Evolutionary conservation across 139 green algal species (phyloP).

Genomic region (Spirogloea muscicola): DNA sequence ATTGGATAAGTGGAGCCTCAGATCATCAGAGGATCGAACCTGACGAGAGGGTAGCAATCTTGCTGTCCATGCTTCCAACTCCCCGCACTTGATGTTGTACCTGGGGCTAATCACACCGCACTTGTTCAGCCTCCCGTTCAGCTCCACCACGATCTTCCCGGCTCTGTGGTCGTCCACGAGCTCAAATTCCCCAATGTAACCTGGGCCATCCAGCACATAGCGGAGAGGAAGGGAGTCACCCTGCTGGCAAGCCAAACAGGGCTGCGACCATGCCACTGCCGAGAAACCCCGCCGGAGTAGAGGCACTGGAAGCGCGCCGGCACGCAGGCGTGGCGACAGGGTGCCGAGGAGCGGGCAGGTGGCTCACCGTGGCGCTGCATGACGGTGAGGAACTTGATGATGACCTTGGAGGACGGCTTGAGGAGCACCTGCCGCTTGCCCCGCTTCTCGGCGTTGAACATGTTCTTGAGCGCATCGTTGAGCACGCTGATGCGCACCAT

Average conservation of each 20-base stretch:
- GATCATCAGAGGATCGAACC: conserved; percentile 49
- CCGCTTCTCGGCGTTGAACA: conserved; percentile 98
- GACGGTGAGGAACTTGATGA: conserved; percentile 99
- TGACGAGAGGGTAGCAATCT: conserved; percentile 94
- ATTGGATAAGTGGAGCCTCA: no score
- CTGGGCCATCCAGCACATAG: conserved; percentile 49
- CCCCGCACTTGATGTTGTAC: conserved; percentile 75
- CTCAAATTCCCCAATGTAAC: conserved; percentile 99
- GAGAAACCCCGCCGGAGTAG: no score
- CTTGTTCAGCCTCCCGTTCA: conserved; percentile 99
- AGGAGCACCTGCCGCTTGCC: conserved; percentile 95
- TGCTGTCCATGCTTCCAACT: conserved; percentile 91
- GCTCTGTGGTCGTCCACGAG: conserved; percentile 94
- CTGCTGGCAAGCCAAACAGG: neutral
- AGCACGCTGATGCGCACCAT: conserved; percentile 96
- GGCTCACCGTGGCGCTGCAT: conserved; percentile 84
- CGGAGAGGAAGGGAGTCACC: neutral
- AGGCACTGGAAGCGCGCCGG: no score
- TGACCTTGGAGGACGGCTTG: conserved; percentile 92
- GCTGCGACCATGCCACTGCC: neutral
- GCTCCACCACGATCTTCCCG: conserved; percentile 99
- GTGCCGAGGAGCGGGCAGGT: neutral
- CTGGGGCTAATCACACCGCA: conserved; percentile 95
- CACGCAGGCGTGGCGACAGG: no score
- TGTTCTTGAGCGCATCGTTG: conserved; percentile 93